Evolutionary conservation across 2,329 filamentous ascomycete species (phyloP), one percentile per base, ranked within the genome.

Genomic region (Cylindrodendrum hubeiense): DNA sequence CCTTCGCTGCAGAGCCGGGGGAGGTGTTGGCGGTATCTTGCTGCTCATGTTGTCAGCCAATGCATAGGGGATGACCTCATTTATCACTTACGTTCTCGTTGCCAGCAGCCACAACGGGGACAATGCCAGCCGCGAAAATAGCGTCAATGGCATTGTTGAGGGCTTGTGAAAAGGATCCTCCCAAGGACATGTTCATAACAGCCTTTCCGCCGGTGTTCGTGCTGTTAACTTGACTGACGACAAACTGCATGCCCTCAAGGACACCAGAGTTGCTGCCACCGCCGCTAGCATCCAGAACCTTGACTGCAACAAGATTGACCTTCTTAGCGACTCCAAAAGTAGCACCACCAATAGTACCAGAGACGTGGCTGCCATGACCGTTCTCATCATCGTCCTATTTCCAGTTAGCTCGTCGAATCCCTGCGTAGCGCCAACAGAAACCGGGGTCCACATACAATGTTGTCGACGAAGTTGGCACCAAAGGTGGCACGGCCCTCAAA

Each of bases 181-280:
- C 87, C 21, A 90, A 82, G 4, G 88, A 90, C 86, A 90, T 88
- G 82, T 89, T 90, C 83, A 90, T 85, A 70, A 90, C 84, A 60
- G 85, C 82, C 73, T 86, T 87, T 73, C 86, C 86, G n/a, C 86
- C 86, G n/a, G 67, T 63, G 34, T 83, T 15, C 76, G 22, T 80
- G 79, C 66, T 78, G 4, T 79, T 37, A 75, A 59, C 44, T 74
- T 88, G 82, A n/a, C 82, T 67, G 47, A 82, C 80, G 47, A 88
- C 81, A 66, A 74, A 90, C 71, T 89, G 81, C 78, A 91, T 84
- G 66, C 89, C 90, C n/a, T 82, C 77, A 52, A 92, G 82, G 56
- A 91, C 79, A 33, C 70, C 75, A 15, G 77, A 78, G 74, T 80
- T 81, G 70, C 72, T 71, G 28, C 80, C 80, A 13, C 70, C 68